phyloP scores from a whole-genome alignment of 192 early-diverging fungal species.

The Spizellomyces punctatus region DNA sequence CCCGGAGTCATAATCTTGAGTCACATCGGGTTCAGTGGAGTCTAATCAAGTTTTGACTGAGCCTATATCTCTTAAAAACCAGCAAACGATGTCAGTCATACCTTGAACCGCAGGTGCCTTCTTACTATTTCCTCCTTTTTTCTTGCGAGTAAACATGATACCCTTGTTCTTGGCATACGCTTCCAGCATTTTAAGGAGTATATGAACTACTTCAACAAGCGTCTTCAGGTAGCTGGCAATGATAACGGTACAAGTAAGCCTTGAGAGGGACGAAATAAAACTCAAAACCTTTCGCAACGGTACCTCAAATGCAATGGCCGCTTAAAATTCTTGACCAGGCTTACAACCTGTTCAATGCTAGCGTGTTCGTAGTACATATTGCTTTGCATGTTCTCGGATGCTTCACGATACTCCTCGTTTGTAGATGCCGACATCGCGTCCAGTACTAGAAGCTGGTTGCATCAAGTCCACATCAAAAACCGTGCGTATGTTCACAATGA shows the following conservation, averaged over 20 bases:
- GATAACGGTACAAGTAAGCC: background rate
- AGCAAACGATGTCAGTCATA: background rate
- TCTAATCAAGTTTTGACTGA: background rate
- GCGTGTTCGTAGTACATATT: conserved; percentile 73
- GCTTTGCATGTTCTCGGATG: conserved; percentile 65
- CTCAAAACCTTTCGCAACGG: too few species aligned
- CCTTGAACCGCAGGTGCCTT: background rate
- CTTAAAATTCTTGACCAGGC: conserved; percentile 55
- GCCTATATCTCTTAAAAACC: background rate
- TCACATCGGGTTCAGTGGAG: background rate
- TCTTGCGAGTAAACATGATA: conserved; percentile 33
- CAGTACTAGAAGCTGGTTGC: conserved; percentile 49
- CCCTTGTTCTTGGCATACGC: conserved; percentile 47
- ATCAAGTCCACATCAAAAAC: background rate
- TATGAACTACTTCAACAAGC: conserved; percentile 57
- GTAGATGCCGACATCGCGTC: conserved; percentile 54
- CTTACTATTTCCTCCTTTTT: background rate
- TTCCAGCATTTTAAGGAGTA: conserved; percentile 67
- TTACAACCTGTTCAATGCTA: conserved; percentile 60
- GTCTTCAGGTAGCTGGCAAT: conserved; percentile 56
- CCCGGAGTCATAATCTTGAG: conserved; percentile 4
- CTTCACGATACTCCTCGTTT: conserved; percentile 54
- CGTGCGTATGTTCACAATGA: background rate
- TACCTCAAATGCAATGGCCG: conserved; percentile 7
- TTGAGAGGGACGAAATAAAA: background rate